Base-by-base conservation (phyloP, 371 early-diverging fungal genomes). In the Lichtheimia ornata region DNA sequence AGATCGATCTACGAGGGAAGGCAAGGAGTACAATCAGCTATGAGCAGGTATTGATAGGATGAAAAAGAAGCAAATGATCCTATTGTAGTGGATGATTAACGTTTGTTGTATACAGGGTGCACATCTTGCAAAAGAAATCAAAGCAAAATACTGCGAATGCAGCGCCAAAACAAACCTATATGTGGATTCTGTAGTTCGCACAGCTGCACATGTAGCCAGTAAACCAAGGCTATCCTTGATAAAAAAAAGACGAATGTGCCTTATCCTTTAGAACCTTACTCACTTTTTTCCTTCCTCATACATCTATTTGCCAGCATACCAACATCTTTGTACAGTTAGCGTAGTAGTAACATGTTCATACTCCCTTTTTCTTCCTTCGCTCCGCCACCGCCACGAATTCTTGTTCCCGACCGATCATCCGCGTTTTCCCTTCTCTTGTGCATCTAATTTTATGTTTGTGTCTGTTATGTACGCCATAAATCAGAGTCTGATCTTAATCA, bases 61-160 rank as follows among this genome's bases (percentile, higher is more conserved):
- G 9, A 11, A 24, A 24, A 30, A 41, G 20, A 35, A 53, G 18
- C 14, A 14, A 11, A 2, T 3, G 3, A 42, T 14, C 20, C 13
- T 18, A 35, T 55, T 55, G 18, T 56, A 15, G 6, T 30, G 40
- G 56, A 24, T 49, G 20, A 25, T 12, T 22, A 22, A 22, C 47
- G 14, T 47, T 5, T 18, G 15, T n/a, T n/a, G 17, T 7, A 1
- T 2, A 12, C 79, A 89, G 72, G 91, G 93, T 25, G 60, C 73
- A n/a, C 71, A 80, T 52, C 73, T 91, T 74, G 84, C 88, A 30
- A 91, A 88, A 70, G 88, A 89, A 64, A 84, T 93, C 58, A 76
- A 79, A 5, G 90, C 91, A 30, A 91, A 88, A 64, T 94, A 93
- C 66, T 81, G 93, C 42, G 94, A 94, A 73, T 94, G 94, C 65